Base-by-base conservation (phyloP, 768 basidiomycete species). In the Tylopilus plumbeoviolaceoides region DNA sequence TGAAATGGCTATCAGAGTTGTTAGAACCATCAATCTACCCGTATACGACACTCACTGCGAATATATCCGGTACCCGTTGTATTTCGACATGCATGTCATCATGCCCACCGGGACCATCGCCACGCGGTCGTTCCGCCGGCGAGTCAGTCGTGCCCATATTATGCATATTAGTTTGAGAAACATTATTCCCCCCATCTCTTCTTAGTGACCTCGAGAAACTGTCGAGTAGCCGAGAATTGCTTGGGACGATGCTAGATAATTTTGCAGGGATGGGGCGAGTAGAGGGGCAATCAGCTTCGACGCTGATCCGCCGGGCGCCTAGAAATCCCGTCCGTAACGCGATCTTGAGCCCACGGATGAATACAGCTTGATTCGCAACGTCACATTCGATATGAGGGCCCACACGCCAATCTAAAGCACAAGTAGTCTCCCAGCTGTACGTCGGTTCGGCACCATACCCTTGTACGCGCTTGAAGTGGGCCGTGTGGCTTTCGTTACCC, bases 291-390 rank as follows among this genome's bases (percentile, higher is more conserved):
- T 54, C 47, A 20, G 46, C 44, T n/a, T 45, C 38, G 18, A 47
- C 40, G 28, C 52, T 18, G 7, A 51, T 39, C 5, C 52, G n/a
- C 33, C 14, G 67, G 15, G 21, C 38, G 25, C 51, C 46, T 10
- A 56, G 36, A 7, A 50, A n/a, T 2, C 33, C 44, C 10, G 55
- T 51, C 28, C 54, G 49, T 23, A 55, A 33, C 10, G 59, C 59
- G 12, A 62, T 60, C 17, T 62, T 65, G 47, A 60, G 64, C 1
- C 65, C 65, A 1, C 50, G 54, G 11, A 66, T 51, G 40, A 64
- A 67, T 10, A 63, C 52, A 8, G 52, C 40, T 47, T 67, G 66
- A 39, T 59, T 60, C 44, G 46, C 27, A 4, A 38, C 12, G 6
- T 30, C n/a, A n/a, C 36, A 31, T n/a, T 44, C 50, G 14, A 35